phyloP scores from a whole-genome alignment of 257 asterid genomes.

The Jacaranda copaia region DNA sequence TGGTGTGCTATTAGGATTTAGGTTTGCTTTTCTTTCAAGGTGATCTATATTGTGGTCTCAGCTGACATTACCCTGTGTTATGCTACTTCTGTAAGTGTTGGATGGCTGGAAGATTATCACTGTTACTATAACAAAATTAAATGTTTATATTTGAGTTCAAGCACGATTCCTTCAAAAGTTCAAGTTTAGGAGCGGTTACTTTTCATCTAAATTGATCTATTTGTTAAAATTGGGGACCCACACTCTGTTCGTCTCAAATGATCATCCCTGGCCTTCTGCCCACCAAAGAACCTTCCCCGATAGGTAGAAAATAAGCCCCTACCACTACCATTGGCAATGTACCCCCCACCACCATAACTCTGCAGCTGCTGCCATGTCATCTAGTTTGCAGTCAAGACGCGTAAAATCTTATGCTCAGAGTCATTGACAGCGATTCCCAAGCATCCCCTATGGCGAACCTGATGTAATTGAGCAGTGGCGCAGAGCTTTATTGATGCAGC shows the following conservation, averaged over 20 bases:
- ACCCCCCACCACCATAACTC: constrained; percentile 10
- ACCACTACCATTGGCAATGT: not conserved
- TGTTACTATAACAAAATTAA: too few relatives aligned
- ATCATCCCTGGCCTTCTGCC: not conserved
- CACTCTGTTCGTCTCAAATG: constrained; percentile 11
- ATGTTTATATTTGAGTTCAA: too few relatives aligned
- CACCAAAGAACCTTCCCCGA: constrained; percentile 5
- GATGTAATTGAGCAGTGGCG: not conserved
- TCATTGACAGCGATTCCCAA: constrained; percentile 7
- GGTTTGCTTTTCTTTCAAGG: not conserved
- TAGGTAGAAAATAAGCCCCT: not conserved
- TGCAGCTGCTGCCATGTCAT: too few relatives aligned
- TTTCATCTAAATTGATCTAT: too few relatives aligned
- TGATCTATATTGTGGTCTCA: not conserved
- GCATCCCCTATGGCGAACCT: constrained; percentile 4
- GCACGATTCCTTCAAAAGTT: too few relatives aligned
- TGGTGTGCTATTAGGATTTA: not conserved
- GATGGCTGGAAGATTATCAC: not conserved
- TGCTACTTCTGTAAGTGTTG: not conserved
- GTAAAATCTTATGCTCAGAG: not conserved
- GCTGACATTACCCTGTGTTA: not conserved
- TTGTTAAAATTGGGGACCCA: constrained; percentile 21
- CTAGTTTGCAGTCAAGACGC: not conserved
- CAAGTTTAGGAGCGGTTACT: too few relatives aligned
- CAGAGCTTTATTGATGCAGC: not conserved